Conservation (phyloP, 176 grass and related monocot species). For the Ensete glaucum region DNA sequence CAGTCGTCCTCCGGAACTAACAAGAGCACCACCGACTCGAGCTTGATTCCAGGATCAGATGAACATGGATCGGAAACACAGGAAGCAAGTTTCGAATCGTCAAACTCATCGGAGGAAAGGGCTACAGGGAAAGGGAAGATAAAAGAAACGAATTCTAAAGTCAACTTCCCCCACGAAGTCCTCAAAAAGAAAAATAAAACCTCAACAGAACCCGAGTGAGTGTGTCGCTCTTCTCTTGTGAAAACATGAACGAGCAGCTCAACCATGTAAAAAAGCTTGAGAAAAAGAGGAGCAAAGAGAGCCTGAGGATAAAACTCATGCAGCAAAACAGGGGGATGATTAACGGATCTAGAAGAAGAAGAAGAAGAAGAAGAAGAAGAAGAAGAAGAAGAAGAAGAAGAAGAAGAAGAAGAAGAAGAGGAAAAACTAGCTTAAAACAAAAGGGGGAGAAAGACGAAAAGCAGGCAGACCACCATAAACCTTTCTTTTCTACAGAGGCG, state of each 20-base stretch:
- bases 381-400: not conserved
- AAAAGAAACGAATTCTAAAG: constrained; percentile 24
- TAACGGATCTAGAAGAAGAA: constrained; percentile 29
- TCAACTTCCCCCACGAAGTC: constrained; percentile 14
- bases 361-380: constrained; percentile 1
- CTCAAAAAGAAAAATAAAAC: constrained; percentile 18
- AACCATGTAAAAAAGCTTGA: constrained; percentile 27
- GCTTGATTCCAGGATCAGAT: too few species aligned
- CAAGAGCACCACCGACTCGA: too few species aligned
- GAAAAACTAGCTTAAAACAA: not conserved
- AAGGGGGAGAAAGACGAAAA: not conserved
- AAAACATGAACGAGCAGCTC: constrained; percentile 19
- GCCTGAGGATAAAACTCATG: not conserved
- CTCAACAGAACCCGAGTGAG: not conserved
- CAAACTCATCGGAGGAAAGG: constrained; percentile 8
- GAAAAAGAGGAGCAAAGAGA: constrained; percentile 9
- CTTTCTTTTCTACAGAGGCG: constrained; percentile 6
- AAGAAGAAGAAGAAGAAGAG: constrained; percentile 8
- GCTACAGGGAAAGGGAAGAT: constrained; percentile 19
- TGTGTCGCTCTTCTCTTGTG: constrained; percentile 3
- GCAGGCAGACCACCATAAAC: not conserved
- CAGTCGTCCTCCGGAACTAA: too few species aligned
- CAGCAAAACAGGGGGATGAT: constrained; percentile 47
- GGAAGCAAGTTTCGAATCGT: too few species aligned
- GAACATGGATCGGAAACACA: too few species aligned